Conservation (phyloP, 768 basidiomycete species). For the Trametopsis cervina region DNA sequence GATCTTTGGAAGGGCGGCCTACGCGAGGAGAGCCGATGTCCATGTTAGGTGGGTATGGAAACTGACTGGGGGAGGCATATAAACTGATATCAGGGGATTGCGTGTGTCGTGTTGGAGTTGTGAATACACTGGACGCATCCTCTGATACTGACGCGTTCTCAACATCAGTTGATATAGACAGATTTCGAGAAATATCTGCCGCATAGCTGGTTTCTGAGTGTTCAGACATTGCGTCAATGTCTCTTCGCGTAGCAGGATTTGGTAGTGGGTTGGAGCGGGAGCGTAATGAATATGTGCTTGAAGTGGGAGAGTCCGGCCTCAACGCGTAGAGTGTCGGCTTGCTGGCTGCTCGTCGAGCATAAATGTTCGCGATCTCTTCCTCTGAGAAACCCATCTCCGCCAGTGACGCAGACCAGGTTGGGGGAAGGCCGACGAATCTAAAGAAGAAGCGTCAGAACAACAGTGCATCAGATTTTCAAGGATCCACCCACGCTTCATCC, state of each 20-base stretch:
- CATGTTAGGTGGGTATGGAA: neutral
- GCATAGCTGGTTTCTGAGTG: conserved; percentile 6
- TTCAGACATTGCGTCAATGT: conserved; percentile 8
- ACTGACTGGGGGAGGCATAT: neutral
- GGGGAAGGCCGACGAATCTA: conserved; percentile 61
- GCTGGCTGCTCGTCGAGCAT: conserved; percentile 29
- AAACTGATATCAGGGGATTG: neutral
- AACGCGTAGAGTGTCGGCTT: conserved; percentile 12
- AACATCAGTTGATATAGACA: neutral
- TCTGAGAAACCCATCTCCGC: conserved; percentile 55
- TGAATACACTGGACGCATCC: conserved; percentile 3
- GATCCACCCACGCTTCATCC: conserved; percentile 53
- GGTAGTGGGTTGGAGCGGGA: conserved; percentile 7
- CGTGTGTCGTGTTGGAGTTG: neutral
- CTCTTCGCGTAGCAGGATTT: neutral
- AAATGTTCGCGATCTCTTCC: conserved; percentile 62
- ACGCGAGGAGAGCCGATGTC: conserved; percentile 1
- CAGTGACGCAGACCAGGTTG: conserved; percentile 64
- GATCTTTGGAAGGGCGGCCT: conserved; percentile 13
- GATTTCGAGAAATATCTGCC: conserved; percentile 6
- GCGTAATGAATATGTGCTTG: conserved; percentile 2
- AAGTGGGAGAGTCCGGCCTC: conserved; percentile 3
- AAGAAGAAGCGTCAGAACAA: conserved; percentile 2
- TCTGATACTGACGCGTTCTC: conserved; percentile 2
- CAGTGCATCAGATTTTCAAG: neutral